Evolutionary conservation across 441 rosid genomes (phyloP).

Genomic region (Syzygium malaccense): DNA sequence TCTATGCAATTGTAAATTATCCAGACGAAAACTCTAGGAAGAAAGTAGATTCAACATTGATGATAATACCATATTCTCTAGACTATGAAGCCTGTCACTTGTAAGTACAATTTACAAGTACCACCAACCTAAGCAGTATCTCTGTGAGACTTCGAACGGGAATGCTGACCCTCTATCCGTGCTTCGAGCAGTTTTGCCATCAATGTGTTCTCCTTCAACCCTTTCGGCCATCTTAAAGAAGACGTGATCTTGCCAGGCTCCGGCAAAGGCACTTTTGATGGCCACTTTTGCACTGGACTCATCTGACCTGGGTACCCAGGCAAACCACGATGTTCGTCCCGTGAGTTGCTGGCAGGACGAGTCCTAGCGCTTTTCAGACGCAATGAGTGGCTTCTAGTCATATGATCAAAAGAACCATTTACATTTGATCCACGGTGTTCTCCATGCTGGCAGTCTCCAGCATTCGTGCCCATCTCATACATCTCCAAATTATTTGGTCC

Average conservation of each 20-base stretch:
- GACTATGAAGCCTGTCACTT: neutral
- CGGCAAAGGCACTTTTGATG: neutral
- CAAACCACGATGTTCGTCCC: neutral
- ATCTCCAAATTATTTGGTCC: neutral
- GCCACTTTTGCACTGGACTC: constrained; percentile 5
- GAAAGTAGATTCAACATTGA: neutral
- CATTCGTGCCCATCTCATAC: neutral
- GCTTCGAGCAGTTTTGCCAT: constrained; percentile 14
- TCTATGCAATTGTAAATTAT: neutral
- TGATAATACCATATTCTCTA: neutral
- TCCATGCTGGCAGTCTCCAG: neutral
- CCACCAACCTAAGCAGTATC: neutral
- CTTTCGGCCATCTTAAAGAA: neutral
- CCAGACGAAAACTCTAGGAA: neutral
- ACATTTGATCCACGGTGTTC: neutral
- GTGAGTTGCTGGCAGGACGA: neutral
- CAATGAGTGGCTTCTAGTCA: neutral
- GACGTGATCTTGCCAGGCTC: neutral
- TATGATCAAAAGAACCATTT: neutral
- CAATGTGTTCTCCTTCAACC: constrained; percentile 11
- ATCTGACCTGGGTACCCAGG: neutral
- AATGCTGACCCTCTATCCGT: constrained; percentile 7
- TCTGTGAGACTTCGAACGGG: constrained; percentile 2
- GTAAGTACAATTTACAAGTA: neutral
- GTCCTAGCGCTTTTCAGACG: neutral